Percentiles rank a stretch among this genome's conserved stretches.
phyloP scores from a whole-genome alignment of 2,329 filamentous ascomycete genomes.

The Epichloe elymi region DNA sequence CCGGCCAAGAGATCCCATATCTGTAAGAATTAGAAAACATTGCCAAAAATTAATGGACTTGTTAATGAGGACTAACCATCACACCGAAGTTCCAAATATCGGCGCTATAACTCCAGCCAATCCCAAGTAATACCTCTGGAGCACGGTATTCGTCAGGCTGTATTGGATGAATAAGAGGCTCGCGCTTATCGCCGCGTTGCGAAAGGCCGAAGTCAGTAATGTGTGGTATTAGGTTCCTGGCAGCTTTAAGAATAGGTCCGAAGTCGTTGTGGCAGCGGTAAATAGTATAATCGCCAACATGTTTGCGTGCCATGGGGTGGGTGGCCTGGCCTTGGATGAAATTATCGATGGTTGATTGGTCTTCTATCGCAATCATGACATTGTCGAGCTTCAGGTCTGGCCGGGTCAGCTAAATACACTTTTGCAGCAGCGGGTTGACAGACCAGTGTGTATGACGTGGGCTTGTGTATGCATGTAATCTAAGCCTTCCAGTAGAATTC shows the following conservation, averaged over 20 bases:
- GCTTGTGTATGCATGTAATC: constrained; percentile 25
- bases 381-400: constrained; percentile 14
- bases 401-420: neutral
- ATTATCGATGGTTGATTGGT: constrained; percentile 3
- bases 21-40: constrained; percentile 3
- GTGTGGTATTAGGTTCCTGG: constrained; percentile 1
- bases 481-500: constrained; percentile 23
- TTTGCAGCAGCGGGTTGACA: neutral
- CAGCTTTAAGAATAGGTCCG: constrained; percentile 1
- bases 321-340: constrained; percentile 9
- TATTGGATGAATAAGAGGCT: constrained; percentile 8
- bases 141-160: constrained; percentile 12
- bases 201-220: constrained; percentile 3
- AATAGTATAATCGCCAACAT: constrained; percentile 5
- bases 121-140: constrained; percentile 12
- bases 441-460: constrained; percentile 31
- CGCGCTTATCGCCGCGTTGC: neutral
- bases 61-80: constrained; percentile 6
- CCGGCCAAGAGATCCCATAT: constrained; percentile 15
- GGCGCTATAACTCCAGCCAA: constrained; percentile 11
- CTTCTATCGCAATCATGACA: constrained; percentile 12
- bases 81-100: constrained; percentile 11
- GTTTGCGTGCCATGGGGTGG: too few relatives aligned
- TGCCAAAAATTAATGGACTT: neutral
- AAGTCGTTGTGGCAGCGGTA: constrained; percentile 11